These are phyloP conservation scores for Stachybotrys chlorohalonatus DNA, from an alignment of 2,329 filamentous ascomycete genomes.

Conservation along the genomic window DNA sequence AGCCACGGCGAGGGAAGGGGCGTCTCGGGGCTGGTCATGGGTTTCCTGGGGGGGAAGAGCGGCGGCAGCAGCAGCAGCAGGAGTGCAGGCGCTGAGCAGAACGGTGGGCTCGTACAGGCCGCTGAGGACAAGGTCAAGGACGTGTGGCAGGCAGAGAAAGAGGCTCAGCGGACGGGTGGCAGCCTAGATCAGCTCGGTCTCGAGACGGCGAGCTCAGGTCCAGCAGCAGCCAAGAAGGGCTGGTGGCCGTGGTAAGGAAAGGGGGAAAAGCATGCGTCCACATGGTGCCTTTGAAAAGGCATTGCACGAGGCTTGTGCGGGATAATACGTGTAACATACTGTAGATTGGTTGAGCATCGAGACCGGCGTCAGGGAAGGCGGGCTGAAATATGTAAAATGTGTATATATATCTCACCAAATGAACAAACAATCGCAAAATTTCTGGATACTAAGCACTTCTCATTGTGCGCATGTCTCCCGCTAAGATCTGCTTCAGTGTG, in stretches of 20 bases:
- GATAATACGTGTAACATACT: conserved; percentile 1
- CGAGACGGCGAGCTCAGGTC: conserved; percentile 15
- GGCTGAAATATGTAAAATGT: not conserved
- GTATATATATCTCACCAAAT: not conserved
- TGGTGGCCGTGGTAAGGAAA: conserved; percentile 32
- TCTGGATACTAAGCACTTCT: too few species aligned
- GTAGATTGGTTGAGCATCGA: conserved; percentile 1
- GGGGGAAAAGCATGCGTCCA: too few species aligned
- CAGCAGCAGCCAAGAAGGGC: conserved; percentile 34
- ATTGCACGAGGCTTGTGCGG: not conserved
- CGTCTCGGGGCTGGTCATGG: conserved; percentile 22
- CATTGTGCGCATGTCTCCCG: too few species aligned
- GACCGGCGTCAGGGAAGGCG: not conserved
- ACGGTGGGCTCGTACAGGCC: conserved; percentile 10
- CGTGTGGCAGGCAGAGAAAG: conserved; percentile 39
- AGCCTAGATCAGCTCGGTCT: conserved; percentile 40
- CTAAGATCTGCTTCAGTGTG: too few species aligned
- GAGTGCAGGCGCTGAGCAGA: conserved; percentile 4
- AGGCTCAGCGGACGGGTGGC: conserved; percentile 41
- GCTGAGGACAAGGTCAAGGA: conserved; percentile 29
- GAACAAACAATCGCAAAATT: not conserved
- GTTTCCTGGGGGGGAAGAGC: conserved; percentile 15
- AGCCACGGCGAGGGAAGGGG: conserved; percentile 25
- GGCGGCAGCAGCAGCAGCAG: conserved; percentile 5
- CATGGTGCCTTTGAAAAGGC: not conserved